Evolutionary conservation across 2,329 filamentous ascomycete genomes (phyloP).

Genomic region (Whalleya microplaca): DNA sequence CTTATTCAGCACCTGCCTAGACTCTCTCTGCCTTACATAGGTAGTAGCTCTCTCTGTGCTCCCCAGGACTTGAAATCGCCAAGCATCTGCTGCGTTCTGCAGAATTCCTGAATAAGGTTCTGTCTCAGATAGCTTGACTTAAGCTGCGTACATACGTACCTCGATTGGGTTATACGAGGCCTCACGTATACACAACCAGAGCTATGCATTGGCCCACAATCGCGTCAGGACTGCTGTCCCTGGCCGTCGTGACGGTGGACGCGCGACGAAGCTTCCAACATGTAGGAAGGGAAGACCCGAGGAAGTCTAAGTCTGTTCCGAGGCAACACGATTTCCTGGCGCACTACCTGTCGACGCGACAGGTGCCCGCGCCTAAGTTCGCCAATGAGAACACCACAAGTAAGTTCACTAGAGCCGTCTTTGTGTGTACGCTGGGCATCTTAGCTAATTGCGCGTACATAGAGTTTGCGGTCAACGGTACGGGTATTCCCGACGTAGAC

Average conservation of each 20-base stretch:
- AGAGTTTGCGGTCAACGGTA: conserved; percentile 65
- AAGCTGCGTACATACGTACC: background rate
- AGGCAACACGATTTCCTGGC: conserved; percentile 16
- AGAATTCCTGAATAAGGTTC: too few species aligned
- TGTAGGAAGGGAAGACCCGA: conserved; percentile 35
- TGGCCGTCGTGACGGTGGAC: conserved; percentile 25
- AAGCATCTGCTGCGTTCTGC: too few species aligned
- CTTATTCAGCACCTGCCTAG: background rate
- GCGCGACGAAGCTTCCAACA: conserved; percentile 36
- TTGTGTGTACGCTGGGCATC: background rate
- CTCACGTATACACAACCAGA: background rate
- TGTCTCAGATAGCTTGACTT: too few species aligned
- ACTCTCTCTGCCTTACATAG: too few species aligned
- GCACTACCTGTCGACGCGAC: conserved; percentile 31
- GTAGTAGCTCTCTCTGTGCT: too few species aligned
- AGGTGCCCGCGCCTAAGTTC: conserved; percentile 31
- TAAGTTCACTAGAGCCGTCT: conserved; percentile 15
- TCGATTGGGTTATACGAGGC: background rate
- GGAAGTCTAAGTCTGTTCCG: conserved; percentile 1
- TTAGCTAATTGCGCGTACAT: conserved; percentile 22
- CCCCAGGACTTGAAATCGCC: too few species aligned
- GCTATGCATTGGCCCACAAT: conserved; percentile 33
- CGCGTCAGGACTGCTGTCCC: conserved; percentile 27
- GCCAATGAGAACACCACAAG: conserved; percentile 36
- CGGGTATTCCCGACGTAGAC: conserved; percentile 63